A percentile compares a stretch with the other conserved stretches of the same genome.
Conservation (phyloP, 306 rosid genomes). For the Vigna unguiculata region DNA sequence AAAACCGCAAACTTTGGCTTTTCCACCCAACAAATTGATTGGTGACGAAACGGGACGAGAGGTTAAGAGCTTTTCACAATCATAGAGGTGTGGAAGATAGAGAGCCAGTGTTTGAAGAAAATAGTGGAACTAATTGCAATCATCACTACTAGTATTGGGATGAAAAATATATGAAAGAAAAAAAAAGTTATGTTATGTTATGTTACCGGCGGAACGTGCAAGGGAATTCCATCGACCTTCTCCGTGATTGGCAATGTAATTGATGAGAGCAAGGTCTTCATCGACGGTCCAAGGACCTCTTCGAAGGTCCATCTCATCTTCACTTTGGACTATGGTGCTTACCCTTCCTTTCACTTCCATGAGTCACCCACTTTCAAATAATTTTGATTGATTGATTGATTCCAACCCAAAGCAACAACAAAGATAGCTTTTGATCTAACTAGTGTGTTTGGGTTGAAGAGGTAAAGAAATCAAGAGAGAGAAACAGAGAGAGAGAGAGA, state of each 20-base stretch:
- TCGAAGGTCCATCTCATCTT: constrained; percentile 67
- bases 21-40: constrained; percentile 42
- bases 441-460: constrained; percentile 17
- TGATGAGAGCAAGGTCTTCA: constrained; percentile 81
- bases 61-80: constrained; percentile 45
- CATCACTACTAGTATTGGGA: constrained; percentile 20
- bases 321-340: constrained; percentile 44
- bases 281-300: constrained; percentile 95
- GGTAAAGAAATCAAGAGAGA: constrained; percentile 28
- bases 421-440: constrained; percentile 25
- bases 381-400: constrained; percentile 29
- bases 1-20: constrained; percentile 57
- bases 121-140: constrained; percentile 39
- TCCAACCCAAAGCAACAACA: constrained; percentile 35
- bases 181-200: neutral
- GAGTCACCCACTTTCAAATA: constrained; percentile 33
- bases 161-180: neutral
- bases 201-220: constrained; percentile 69
- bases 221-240: constrained; percentile 97
- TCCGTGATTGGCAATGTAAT: constrained; percentile 90
- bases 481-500: constrained; percentile 22
- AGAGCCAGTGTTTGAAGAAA: constrained; percentile 19
- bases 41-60: constrained; percentile 46
- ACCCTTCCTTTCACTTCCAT: constrained; percentile 64
- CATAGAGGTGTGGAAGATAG: constrained; percentile 3